These are phyloP conservation scores for Irpex lacteus DNA, from an alignment of 1,284 basidiomycete species.

Conservation along the genomic window DNA sequence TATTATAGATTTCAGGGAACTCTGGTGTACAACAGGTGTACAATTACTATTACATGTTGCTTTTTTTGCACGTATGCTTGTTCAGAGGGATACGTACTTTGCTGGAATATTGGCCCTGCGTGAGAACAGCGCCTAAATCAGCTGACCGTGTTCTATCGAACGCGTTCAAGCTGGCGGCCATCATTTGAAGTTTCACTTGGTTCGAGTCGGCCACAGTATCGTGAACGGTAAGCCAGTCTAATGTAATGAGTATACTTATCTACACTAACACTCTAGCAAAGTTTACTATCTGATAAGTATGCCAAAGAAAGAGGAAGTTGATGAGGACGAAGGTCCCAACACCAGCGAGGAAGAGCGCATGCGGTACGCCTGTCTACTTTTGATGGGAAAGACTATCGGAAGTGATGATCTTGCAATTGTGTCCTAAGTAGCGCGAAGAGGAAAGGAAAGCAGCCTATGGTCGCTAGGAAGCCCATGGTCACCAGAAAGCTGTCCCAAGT, in stretches of 20 bases:
- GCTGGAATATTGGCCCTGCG: no score
- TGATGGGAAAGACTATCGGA: neutral
- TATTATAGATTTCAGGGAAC: slow-evolving; percentile 4
- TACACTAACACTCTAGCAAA: no score
- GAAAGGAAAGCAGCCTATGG: neutral
- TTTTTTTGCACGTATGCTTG: neutral
- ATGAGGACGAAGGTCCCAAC: no score
- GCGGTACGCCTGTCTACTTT: neutral
- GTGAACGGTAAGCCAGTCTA: no score
- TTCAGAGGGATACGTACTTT: no score
- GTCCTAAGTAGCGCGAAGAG: neutral
- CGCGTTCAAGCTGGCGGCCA: neutral
- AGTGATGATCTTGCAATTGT: no score
- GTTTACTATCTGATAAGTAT: no score
- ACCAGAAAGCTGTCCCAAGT: slow-evolving; percentile 26
- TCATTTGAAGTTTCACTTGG: no score
- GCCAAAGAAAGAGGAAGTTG: no score
- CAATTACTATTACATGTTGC: neutral
- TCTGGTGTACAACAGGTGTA: slow-evolving; percentile 9
- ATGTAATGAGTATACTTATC: no score
- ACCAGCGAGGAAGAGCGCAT: neutral
- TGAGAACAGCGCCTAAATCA: neutral
- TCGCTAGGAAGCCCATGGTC: neutral
- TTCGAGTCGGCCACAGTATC: neutral
- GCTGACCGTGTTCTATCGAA: neutral